Evolutionary conservation across 192 early-diverging fungal species (phyloP).

Genomic region (Linnemannia schmuckeri): DNA sequence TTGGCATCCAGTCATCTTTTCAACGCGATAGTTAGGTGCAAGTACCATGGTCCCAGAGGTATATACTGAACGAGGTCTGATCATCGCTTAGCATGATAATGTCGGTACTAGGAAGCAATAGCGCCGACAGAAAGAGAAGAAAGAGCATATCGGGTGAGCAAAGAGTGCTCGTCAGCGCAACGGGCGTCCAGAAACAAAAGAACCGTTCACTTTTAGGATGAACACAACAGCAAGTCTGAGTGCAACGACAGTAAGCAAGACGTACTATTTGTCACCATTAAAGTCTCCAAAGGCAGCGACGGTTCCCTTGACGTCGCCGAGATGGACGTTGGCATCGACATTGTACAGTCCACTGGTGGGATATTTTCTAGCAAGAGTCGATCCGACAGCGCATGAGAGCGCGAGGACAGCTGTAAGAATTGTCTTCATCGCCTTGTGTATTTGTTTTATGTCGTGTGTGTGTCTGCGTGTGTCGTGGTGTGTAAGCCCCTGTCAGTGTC

Average conservation of each 20-base stretch:
- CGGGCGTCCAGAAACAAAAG: background rate
- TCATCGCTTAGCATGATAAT: conserved; percentile 79
- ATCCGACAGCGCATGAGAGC: conserved; percentile 1
- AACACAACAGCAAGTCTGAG: background rate
- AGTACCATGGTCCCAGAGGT: conserved; percentile 78
- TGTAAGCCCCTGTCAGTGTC: background rate
- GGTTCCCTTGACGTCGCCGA: conserved; percentile 76
- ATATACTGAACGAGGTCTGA: conserved; percentile 76
- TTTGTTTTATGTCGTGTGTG: background rate
- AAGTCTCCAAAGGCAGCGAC: conserved; percentile 91
- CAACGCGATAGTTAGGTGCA: background rate
- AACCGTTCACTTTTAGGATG: background rate
- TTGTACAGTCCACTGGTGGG: conserved; percentile 69
- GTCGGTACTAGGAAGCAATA: conserved; percentile 71
- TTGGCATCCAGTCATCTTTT: background rate
- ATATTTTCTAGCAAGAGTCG: conserved; percentile 40
- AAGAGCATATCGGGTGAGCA: background rate
- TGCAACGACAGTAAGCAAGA: background rate
- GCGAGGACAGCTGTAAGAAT: background rate
- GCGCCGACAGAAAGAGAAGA: background rate
- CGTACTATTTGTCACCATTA: conserved; percentile 82
- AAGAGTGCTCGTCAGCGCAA: background rate
- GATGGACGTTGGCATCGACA: conserved; percentile 66
- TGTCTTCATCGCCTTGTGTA: background rate
- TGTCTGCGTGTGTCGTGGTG: background rate